Evolutionary conservation across 2,329 filamentous ascomycete genomes (phyloP).

Genomic region (Ceratocystis colombiana): DNA sequence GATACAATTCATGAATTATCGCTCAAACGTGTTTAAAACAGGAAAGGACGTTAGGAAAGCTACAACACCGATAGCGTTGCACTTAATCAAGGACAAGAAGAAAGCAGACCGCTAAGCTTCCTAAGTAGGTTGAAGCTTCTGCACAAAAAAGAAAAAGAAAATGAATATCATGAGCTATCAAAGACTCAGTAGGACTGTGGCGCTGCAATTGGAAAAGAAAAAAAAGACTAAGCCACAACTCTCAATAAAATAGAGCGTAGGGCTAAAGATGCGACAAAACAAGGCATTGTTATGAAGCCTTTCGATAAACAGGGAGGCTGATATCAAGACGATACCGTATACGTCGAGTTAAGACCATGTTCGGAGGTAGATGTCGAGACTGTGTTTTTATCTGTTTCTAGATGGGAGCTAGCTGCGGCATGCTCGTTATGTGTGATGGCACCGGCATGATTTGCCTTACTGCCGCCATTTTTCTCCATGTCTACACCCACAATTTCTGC

Average conservation of each 20-base stretch:
- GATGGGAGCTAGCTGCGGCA: constrained; percentile 7
- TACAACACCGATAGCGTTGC: neutral
- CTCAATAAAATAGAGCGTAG: neutral
- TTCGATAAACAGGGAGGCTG: neutral
- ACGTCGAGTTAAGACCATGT: neutral
- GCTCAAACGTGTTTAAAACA: constrained; percentile 12
- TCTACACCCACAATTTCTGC: constrained; percentile 70
- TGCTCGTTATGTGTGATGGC: constrained; percentile 20
- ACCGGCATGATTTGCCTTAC: constrained; percentile 18
- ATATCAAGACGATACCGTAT: constrained; percentile 10
- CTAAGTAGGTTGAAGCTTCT: neutral
- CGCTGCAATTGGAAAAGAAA: neutral
- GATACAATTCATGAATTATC: constrained; percentile 13
- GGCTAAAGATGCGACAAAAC: neutral
- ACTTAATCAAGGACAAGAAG: neutral
- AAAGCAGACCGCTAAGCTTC: neutral
- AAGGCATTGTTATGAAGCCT: neutral
- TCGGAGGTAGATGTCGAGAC: constrained; percentile 5
- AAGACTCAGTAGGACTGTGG: neutral
- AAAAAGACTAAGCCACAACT: neutral
- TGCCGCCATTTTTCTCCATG: constrained; percentile 30
- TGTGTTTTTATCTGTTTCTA: neutral
- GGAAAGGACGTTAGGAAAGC: neutral
- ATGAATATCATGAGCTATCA: neutral
- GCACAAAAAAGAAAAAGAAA: neutral